Conservation (phyloP, 2,329 filamentous ascomycete species). For the Epichloe glyceriae region DNA sequence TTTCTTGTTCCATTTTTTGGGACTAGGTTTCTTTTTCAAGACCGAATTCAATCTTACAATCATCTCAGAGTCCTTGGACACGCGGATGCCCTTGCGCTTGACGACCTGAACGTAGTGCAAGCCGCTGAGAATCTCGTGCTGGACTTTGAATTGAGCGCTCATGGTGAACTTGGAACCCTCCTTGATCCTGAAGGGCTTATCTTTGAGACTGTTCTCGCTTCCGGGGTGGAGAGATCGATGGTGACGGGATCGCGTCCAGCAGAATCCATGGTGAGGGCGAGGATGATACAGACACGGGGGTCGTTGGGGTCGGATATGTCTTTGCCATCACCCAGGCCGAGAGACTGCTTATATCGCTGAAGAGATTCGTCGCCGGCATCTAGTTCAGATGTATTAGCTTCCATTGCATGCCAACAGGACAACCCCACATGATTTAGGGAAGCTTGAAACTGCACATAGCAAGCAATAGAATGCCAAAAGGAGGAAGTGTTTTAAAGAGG, state of each 20-base stretch:
- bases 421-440: neutral
- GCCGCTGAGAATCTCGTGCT: slow-evolving; percentile 90
- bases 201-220: slow-evolving; percentile 65
- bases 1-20: no score
- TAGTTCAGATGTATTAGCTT: slow-evolving; percentile 14
- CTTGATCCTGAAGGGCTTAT: slow-evolving; percentile 95
- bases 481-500: neutral
- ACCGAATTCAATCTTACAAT: slow-evolving; percentile 44
- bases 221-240: slow-evolving; percentile 70
- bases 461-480: neutral
- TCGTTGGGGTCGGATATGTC: slow-evolving; percentile 67
- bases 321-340: slow-evolving; percentile 67
- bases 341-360: slow-evolving; percentile 93
- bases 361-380: slow-evolving; percentile 77
- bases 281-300: slow-evolving; percentile 83
- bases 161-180: slow-evolving; percentile 90
- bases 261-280: slow-evolving; percentile 77
- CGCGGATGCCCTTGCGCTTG: slow-evolving; percentile 73
- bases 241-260: slow-evolving; percentile 72
- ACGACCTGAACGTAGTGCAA: slow-evolving; percentile 93
- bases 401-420: neutral
- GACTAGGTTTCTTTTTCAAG: neutral
- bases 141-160: slow-evolving; percentile 87
- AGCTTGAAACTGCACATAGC: neutral
- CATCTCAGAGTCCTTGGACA: slow-evolving; percentile 96